Percentiles rank a stretch among this genome's conserved stretches.
phyloP scores from a whole-genome alignment of 2,329 filamentous ascomycete species.

The Macrophomina phaseolina region DNA sequence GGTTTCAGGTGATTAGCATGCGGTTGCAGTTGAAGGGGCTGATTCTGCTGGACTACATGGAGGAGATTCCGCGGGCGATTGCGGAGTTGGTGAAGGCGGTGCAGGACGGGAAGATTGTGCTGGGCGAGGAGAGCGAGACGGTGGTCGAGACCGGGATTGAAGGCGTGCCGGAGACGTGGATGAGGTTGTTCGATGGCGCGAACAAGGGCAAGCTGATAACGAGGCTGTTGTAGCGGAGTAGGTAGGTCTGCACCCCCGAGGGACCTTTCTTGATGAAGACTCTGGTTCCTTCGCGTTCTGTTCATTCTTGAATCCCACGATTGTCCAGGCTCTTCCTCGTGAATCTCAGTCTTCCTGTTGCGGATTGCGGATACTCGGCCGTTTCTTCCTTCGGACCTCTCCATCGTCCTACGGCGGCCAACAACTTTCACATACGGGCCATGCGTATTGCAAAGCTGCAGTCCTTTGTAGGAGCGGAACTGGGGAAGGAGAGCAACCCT shows the following conservation, averaged over 20 bases:
- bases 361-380: no score
- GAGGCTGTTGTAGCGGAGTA: no score
- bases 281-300: background rate
- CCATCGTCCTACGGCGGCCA: no score
- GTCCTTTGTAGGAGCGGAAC: no score
- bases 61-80: conserved; percentile 2
- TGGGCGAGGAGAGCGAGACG: conserved; percentile 54
- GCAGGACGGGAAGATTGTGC: conserved; percentile 54
- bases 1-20: conserved; percentile 51
- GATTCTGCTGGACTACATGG: conserved; percentile 69
- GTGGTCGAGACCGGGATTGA: conserved; percentile 54
- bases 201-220: background rate
- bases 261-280: background rate
- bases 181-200: conserved; percentile 48
- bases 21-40: conserved; percentile 59
- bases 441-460: no score
- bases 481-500: no score
- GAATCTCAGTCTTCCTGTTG: no score
- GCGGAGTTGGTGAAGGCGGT: conserved; percentile 34
- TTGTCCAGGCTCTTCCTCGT: no score
- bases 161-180: conserved; percentile 56
- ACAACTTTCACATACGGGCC: no score
- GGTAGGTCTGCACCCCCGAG: no score
- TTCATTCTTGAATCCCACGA: no score
- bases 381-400: no score